Percentiles rank a stretch among this genome's conserved stretches.
Conservation (phyloP, 306 rosid species). For the Vigna trinervia region DNA sequence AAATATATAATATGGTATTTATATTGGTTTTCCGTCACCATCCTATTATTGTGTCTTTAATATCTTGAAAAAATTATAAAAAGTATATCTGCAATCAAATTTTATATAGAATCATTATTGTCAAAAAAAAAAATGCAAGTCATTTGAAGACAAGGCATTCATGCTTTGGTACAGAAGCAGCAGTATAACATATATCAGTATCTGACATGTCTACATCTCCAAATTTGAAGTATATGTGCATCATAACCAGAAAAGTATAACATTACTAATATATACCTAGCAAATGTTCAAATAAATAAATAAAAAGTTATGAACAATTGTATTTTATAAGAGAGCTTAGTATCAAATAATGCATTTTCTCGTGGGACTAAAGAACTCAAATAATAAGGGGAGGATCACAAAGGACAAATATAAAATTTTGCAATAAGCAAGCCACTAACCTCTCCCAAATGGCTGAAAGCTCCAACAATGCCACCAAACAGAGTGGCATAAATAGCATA, state of each 20-base stretch:
- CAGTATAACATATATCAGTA: not conserved
- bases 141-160: not conserved
- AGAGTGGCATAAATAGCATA: slow-evolving; percentile 93
- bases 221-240: not conserved
- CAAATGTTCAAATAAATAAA: slow-evolving; percentile 7
- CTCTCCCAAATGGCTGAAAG: slow-evolving; percentile 99
- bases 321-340: slow-evolving; percentile 1
- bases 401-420: slow-evolving; percentile 16
- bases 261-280: not conserved
- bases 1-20: not conserved
- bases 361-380: slow-evolving; percentile 1
- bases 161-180: not conserved
- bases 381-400: slow-evolving; percentile 13
- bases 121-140: not conserved
- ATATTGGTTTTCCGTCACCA: not conserved
- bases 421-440: slow-evolving; percentile 57
- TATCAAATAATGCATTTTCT: slow-evolving; percentile 13
- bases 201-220: not conserved
- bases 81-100: not conserved
- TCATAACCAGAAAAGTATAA: too few relatives aligned
- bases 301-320: slow-evolving; percentile 5
- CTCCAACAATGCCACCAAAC: slow-evolving; percentile 93
- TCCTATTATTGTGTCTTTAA: not conserved
- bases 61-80: not conserved
- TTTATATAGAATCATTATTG: not conserved